Base-by-base conservation (phyloP, 257 asterid genomes). In the Nicotiana tabacum region DNA sequence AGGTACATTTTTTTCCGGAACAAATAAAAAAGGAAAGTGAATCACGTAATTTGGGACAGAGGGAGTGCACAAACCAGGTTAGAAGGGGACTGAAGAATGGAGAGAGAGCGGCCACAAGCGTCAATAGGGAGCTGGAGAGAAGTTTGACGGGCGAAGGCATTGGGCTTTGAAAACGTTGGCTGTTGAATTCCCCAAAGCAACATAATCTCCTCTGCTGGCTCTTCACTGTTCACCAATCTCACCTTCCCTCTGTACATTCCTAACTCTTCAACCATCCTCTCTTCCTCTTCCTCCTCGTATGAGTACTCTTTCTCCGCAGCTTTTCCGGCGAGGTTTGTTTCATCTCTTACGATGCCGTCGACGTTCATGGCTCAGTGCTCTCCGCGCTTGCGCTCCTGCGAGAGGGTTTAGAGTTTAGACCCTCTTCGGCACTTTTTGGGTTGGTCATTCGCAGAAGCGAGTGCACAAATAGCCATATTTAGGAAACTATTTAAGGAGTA, bases 181-280 rank as follows among this genome's bases (percentile, higher is more conserved):
- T 95, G 99, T 80, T 95, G 98, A 74, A 93, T 89, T 84, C 91
- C 98, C 99, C 99, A 93, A 6, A 95, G 88, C 61, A 95, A 87
- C 95, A 93, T 91, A 46, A 91, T 93, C 82, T 95, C 98, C 83
- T 91, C 99, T 74, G 80, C 30, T 24, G 85, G 85, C n/a, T 79
- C 87, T 48, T 86, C 88, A 53, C 86, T 87, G 64, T 82, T 84
- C 24, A 93, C 89, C 10, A 93, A 27, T 80, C 85, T 87, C n/a
- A 88, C 93, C 85, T 86, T 85, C 33, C 95, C 98, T 46, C 76
- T 86, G 85, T 90, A 95, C 9, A 87, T 85, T 11, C 98, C 97
- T 82, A 95, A 77, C 56, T 81, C 94, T 60, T 65, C 78, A 61
- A 79, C 86, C 76, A 84, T 88, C 76, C 82, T 65, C 64, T 82